phyloP scores from a whole-genome alignment of 108 stramenopile genomes.

The Epithemia pelagica region DNA sequence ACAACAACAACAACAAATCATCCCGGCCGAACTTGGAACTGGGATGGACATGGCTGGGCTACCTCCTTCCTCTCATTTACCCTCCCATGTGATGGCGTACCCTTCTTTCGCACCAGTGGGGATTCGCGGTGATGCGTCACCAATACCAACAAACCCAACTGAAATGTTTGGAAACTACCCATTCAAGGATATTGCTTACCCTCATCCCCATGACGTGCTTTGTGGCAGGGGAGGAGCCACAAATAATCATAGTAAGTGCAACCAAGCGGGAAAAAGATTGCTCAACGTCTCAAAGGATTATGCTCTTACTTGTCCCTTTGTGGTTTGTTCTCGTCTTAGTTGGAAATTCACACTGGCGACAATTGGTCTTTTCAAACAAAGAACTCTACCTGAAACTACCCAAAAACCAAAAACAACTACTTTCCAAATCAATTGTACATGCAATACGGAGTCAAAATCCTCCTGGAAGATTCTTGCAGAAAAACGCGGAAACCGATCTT shows the following conservation, averaged over 20 bases:
- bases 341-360: slow-evolving; percentile 55
- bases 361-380: slow-evolving; percentile 66
- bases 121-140: too few relatives aligned
- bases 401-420: slow-evolving; percentile 64
- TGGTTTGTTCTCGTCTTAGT: background rate
- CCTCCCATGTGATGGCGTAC: too few relatives aligned
- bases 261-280: background rate
- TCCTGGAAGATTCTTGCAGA: slow-evolving; percentile 76
- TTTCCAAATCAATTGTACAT: slow-evolving; percentile 61
- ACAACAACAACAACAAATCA: too few relatives aligned
- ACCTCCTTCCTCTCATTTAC: too few relatives aligned
- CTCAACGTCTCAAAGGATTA: background rate
- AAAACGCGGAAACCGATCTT: slow-evolving; percentile 32
- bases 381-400: slow-evolving; percentile 60
- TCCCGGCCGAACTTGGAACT: too few relatives aligned
- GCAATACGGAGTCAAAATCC: slow-evolving; percentile 66
- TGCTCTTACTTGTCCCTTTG: background rate
- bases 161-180: slow-evolving; percentile 21
- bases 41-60: too few relatives aligned
- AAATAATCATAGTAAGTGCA: slow-evolving; percentile 29
- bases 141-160: too few relatives aligned
- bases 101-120: too few relatives aligned
- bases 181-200: slow-evolving; percentile 29
- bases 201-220: slow-evolving; percentile 44
- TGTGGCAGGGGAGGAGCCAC: slow-evolving; percentile 47